phyloP scores from a whole-genome alignment of 2,329 filamentous ascomycete species.

The Thermoascus crustaceus region DNA sequence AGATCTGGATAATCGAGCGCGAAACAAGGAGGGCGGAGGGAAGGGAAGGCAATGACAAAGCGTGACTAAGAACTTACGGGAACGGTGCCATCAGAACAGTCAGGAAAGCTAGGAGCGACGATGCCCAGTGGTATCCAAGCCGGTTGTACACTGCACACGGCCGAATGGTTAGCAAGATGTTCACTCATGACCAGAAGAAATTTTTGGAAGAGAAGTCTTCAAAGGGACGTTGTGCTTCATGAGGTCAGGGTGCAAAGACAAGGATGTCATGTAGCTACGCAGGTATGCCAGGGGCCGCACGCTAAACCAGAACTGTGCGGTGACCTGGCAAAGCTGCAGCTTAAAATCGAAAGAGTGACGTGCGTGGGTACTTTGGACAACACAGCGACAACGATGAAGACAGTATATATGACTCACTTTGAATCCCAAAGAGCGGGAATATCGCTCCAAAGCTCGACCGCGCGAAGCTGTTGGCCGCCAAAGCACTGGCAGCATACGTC shows the following conservation, averaged over 20 bases:
- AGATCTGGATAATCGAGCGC: too few relatives aligned
- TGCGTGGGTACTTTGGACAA: too few relatives aligned
- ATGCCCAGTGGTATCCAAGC: slow-evolving; percentile 40
- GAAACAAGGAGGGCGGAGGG: too few relatives aligned
- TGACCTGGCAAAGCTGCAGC: too few relatives aligned
- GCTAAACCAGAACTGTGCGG: too few relatives aligned
- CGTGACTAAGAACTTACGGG: slow-evolving; percentile 25
- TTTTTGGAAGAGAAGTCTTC: neutral
- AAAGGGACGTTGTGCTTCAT: too few relatives aligned
- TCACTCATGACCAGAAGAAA: neutral
- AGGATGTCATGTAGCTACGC: too few relatives aligned
- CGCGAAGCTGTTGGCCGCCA: slow-evolving; percentile 77
- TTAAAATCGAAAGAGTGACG: too few relatives aligned
- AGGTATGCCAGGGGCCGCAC: too few relatives aligned
- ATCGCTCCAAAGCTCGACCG: slow-evolving; percentile 70
- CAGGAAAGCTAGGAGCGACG: slow-evolving; percentile 36
- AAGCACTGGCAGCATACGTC: slow-evolving; percentile 47
- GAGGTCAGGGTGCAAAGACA: too few relatives aligned
- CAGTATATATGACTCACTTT: slow-evolving; percentile 27
- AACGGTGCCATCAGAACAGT: slow-evolving; percentile 38
- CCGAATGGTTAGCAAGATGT: too few relatives aligned
- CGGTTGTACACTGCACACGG: slow-evolving; percentile 42
- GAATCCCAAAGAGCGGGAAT: slow-evolving; percentile 67
- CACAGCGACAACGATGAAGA: neutral
- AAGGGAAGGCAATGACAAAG: slow-evolving; percentile 5